phyloP scores from a whole-genome alignment of 306 rosid genomes.

The Cicer pinnatifidum region DNA sequence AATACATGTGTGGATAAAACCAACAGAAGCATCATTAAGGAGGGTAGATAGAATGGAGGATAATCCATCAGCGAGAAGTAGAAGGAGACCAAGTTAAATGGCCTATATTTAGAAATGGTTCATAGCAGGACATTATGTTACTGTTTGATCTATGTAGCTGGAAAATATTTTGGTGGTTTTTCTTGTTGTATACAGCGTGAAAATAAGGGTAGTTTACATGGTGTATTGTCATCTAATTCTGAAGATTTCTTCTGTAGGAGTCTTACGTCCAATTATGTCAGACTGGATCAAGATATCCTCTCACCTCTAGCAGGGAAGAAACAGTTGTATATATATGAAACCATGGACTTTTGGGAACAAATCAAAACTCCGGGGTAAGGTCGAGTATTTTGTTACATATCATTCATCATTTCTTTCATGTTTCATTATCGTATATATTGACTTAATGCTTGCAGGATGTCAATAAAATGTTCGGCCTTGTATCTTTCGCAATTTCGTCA shows the following conservation, averaged over 20 bases:
- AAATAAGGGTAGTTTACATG: slow-evolving; percentile 31
- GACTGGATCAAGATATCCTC: slow-evolving; percentile 97
- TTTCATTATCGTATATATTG: slow-evolving; percentile 17
- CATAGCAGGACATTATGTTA: background rate
- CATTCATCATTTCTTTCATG: slow-evolving; percentile 26
- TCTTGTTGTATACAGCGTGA: slow-evolving; percentile 2
- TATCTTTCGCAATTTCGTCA: slow-evolving; percentile 84
- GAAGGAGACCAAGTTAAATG: background rate
- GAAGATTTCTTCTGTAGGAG: slow-evolving; percentile 57
- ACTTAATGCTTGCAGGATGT: slow-evolving; percentile 71
- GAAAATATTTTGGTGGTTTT: background rate
- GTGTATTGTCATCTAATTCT: slow-evolving; percentile 41
- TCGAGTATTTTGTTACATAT: slow-evolving; percentile 9
- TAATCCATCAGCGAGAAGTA: background rate
- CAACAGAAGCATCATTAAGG: background rate
- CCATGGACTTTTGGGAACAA: slow-evolving; percentile 93
- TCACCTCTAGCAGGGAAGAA: slow-evolving; percentile 97
- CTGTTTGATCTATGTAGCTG: slow-evolving; percentile 7
- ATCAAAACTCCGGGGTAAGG: slow-evolving; percentile 94
- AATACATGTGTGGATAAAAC: background rate
- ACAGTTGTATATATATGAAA: slow-evolving; percentile 82
- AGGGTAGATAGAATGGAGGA: background rate
- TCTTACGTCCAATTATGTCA: slow-evolving; percentile 70
- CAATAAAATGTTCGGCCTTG: slow-evolving; percentile 86
- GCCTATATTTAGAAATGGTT: background rate